A percentile compares a stretch with the other conserved stretches of the same genome.
These are phyloP conservation scores for Tuber aestivum DNA, from an alignment of 495 filamentous ascomycete species.

Conservation along the genomic window DNA sequence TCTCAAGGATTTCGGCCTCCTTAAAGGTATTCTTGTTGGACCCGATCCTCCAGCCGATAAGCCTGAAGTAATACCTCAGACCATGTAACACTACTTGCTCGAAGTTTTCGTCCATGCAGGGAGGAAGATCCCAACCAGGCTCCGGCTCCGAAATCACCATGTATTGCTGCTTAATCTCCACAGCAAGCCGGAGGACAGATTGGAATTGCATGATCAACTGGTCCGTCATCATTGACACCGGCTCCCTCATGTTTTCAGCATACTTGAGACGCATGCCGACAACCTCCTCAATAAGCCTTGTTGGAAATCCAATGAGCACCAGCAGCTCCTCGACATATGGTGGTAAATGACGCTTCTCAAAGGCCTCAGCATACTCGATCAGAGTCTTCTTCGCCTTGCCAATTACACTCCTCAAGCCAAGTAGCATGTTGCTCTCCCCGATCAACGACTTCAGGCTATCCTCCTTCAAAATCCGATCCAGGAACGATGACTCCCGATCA, in stretches of 20 bases:
- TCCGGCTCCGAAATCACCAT: slow-evolving; percentile 75
- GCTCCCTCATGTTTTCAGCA: slow-evolving; percentile 88
- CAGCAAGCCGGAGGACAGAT: slow-evolving; percentile 81
- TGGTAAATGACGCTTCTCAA: slow-evolving; percentile 84
- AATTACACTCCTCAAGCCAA: slow-evolving; percentile 73
- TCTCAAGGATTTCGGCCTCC: slow-evolving; percentile 92
- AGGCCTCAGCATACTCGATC: slow-evolving; percentile 77
- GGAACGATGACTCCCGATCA: slow-evolving; percentile 80
- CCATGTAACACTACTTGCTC: slow-evolving; percentile 93
- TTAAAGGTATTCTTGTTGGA: slow-evolving; percentile 99
- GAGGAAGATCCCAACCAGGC: slow-evolving; percentile 88
- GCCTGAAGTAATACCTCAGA: slow-evolving; percentile 93
- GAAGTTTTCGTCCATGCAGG: slow-evolving; percentile 94
- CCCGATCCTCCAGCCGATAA: slow-evolving; percentile 93
- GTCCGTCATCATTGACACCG: slow-evolving; percentile 72
- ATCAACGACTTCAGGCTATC: slow-evolving; percentile 89
- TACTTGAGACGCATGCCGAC: slow-evolving; percentile 89
- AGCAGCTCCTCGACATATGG: slow-evolving; percentile 96
- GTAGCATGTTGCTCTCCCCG: slow-evolving; percentile 78
- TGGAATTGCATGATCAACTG: slow-evolving; percentile 97
- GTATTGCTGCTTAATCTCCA: slow-evolving; percentile 86
- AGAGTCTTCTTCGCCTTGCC: slow-evolving; percentile 87
- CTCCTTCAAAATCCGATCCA: slow-evolving; percentile 97
- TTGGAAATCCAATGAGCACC: slow-evolving; percentile 93
- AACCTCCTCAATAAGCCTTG: slow-evolving; percentile 90